Evolutionary conservation across 1,284 basidiomycete species (phyloP).

Genomic region (Chondrostereum purpureum): DNA sequence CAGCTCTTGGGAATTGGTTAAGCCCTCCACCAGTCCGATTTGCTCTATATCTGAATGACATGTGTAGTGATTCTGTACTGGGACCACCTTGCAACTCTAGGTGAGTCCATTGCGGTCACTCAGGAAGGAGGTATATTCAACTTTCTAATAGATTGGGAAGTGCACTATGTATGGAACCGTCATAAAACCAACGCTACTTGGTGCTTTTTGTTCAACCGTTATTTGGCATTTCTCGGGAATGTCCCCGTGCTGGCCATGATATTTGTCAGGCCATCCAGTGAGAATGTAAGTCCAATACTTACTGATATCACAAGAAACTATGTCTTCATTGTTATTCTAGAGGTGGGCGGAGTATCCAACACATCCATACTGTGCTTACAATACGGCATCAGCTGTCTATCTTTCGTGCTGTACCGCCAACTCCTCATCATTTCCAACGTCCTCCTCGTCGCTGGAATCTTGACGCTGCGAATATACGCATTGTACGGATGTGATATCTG

Average conservation of each 20-base stretch:
- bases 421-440: slow-evolving; percentile 33
- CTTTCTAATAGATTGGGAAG: slow-evolving; percentile 2
- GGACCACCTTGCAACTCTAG: slow-evolving; percentile 7
- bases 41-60: neutral
- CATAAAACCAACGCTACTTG: slow-evolving; percentile 2
- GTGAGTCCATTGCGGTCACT: neutral
- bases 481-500: slow-evolving; percentile 28
- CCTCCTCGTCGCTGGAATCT: slow-evolving; percentile 32
- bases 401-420: slow-evolving; percentile 27
- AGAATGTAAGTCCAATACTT: neutral
- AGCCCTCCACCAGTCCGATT: neutral
- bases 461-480: slow-evolving; percentile 34
- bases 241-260: slow-evolving; percentile 1
- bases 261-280: neutral
- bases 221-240: slow-evolving; percentile 7
- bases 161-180: slow-evolving; percentile 3
- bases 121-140: too few species aligned
- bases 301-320: too few species aligned
- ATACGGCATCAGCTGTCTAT: neutral
- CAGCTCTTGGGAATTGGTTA: neutral
- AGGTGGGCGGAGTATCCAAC: too few species aligned
- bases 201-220: slow-evolving; percentile 6
- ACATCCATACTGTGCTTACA: too few species aligned
- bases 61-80: slow-evolving; percentile 5
- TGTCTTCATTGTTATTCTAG: too few species aligned